These are phyloP conservation scores for Solanum pinnatisectum DNA, from an alignment of 257 asterid species.

Conservation along the genomic window DNA sequence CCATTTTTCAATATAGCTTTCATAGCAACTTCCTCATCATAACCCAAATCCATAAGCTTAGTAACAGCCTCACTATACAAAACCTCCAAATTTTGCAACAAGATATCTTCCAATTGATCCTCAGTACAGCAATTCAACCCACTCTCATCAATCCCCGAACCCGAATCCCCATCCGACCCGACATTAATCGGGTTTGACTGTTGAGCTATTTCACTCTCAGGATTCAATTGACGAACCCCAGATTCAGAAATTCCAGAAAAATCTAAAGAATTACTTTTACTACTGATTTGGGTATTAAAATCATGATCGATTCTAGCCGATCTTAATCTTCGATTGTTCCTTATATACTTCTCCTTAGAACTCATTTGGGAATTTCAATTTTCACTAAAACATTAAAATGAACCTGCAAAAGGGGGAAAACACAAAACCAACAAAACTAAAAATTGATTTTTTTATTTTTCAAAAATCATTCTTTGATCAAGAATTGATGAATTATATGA, in stretches of 20 bases:
- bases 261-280: slow-evolving; percentile 17
- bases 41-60: slow-evolving; percentile 45
- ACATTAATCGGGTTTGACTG: background rate
- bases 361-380: background rate
- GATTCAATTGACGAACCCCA: slow-evolving; percentile 14
- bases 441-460: background rate
- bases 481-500: background rate
- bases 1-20: slow-evolving; percentile 59
- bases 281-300: slow-evolving; percentile 15
- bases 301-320: slow-evolving; percentile 55
- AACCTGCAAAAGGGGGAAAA: slow-evolving; percentile 9
- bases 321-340: slow-evolving; percentile 66
- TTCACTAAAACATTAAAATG: background rate
- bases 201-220: slow-evolving; percentile 4
- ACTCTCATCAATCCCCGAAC: slow-evolving; percentile 8
- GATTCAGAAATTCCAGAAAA: slow-evolving; percentile 9
- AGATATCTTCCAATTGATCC: slow-evolving; percentile 45
- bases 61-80: slow-evolving; percentile 47
- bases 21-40: slow-evolving; percentile 49
- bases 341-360: slow-evolving; percentile 56
- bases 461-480: background rate
- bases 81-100: slow-evolving; percentile 48
- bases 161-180: background rate
- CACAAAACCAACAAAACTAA: background rate
- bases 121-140: slow-evolving; percentile 36